These are phyloP conservation scores for Pelargonium cotyledonis DNA, from an alignment of 441 rosid genomes.

Conservation along the genomic window DNA sequence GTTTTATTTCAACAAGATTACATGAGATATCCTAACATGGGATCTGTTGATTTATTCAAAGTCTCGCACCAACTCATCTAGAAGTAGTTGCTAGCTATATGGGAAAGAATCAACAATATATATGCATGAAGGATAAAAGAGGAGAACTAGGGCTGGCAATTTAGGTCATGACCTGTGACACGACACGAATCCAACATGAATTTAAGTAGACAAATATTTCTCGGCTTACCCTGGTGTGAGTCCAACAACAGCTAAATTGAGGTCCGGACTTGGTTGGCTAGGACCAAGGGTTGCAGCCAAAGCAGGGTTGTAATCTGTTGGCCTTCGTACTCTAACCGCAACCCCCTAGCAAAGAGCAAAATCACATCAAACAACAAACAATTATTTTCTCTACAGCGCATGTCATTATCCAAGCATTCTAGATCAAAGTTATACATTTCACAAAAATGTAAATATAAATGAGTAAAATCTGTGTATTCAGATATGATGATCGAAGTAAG, in stretches of 20 bases:
- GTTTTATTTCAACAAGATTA: background rate
- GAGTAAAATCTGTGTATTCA: background rate
- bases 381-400: background rate
- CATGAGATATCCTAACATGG: background rate
- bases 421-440: background rate
- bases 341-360: conserved; percentile 24
- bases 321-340: conserved; percentile 31
- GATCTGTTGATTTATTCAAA: background rate
- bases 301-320: conserved; percentile 33
- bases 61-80: background rate
- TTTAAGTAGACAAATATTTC: background rate
- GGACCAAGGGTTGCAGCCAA: conserved; percentile 37
- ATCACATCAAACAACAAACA: background rate
- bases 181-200: no score
- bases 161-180: no score
- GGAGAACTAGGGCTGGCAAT: no score
- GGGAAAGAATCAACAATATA: no score
- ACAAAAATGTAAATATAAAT: conserved; percentile 5
- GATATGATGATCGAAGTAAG: background rate
- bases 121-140: no score
- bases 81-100: background rate
- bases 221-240: conserved; percentile 24
- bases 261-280: conserved; percentile 28
- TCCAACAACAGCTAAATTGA: conserved; percentile 33
- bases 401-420: background rate